Evolutionary conservation across 257 asterid genomes (phyloP).

Genomic region (Solanum chiquidenum): DNA sequence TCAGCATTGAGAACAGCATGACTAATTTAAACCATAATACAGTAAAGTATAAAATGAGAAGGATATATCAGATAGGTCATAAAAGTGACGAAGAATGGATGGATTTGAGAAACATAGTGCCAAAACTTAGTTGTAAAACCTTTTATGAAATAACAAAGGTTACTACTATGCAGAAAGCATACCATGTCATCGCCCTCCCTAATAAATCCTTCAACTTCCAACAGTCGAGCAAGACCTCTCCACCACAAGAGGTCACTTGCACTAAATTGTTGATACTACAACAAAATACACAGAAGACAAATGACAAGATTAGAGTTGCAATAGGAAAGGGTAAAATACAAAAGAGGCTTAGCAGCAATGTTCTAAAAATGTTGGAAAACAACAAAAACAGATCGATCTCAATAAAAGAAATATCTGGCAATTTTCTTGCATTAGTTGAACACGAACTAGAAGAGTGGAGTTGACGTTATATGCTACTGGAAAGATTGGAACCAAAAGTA

Average conservation of each 20-base stretch:
- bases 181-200: slow-evolving; percentile 58
- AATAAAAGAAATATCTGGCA: not conserved
- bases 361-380: not conserved
- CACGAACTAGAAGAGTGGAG: not conserved
- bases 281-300: not conserved
- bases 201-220: slow-evolving; percentile 52
- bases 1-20: not conserved
- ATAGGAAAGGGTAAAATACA: not conserved
- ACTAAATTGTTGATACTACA: slow-evolving; percentile 45
- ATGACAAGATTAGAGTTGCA: not conserved
- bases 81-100: not conserved
- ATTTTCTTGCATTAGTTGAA: not conserved
- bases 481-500: not conserved
- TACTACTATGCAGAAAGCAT: slow-evolving; percentile 5
- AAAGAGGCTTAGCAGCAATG: not conserved
- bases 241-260: slow-evolving; percentile 64
- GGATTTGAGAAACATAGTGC: not conserved
- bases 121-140: not conserved
- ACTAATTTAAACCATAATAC: not conserved
- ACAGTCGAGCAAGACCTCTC: slow-evolving; percentile 65
- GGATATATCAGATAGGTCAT: not conserved
- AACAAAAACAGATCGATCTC: not conserved
- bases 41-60: not conserved
- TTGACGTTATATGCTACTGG: not conserved
- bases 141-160: not conserved